phyloP scores from a whole-genome alignment of 768 basidiomycete genomes.

The Candolleomyces aberdarensis region DNA sequence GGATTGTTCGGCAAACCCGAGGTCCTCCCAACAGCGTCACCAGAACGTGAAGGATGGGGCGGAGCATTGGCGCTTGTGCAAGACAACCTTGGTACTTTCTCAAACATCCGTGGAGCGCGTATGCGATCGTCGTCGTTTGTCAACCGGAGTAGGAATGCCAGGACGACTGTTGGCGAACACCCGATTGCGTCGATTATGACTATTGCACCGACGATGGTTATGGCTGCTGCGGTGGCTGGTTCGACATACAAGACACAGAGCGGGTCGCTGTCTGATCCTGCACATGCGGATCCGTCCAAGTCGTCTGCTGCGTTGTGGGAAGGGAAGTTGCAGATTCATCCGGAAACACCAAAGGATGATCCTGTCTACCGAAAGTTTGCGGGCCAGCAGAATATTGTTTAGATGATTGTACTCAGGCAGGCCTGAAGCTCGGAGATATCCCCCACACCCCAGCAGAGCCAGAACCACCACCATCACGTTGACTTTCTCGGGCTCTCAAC shows the following conservation, averaged over 20 bases:
- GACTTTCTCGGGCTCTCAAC: too few species aligned
- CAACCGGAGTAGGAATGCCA: constrained; percentile 70
- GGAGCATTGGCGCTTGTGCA: constrained; percentile 78
- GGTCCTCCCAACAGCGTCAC: constrained; percentile 58
- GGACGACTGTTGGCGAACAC: constrained; percentile 30
- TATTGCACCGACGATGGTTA: constrained; percentile 48
- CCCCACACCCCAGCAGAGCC: neutral
- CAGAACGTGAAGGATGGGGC: constrained; percentile 68
- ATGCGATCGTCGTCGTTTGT: constrained; percentile 84
- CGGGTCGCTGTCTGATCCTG: constrained; percentile 69
- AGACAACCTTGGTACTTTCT: constrained; percentile 83
- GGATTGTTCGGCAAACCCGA: constrained; percentile 64
- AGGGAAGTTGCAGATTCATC: constrained; percentile 85
- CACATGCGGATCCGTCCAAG: constrained; percentile 71
- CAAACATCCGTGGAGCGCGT: constrained; percentile 85
- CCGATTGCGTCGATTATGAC: constrained; percentile 39
- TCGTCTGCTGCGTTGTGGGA: constrained; percentile 83
- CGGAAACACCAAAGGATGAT: constrained; percentile 75
- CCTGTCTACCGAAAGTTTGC: constrained; percentile 28
- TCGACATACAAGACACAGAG: constrained; percentile 48
- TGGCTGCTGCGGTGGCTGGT: constrained; percentile 58
- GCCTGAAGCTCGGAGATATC: neutral
- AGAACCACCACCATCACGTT: too few species aligned
- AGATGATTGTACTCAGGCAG: neutral
- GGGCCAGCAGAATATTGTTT: constrained; percentile 24